Percentiles rank a stretch among this genome's conserved stretches.
phyloP scores from a whole-genome alignment of 495 filamentous ascomycete genomes.

The Neurospora discreta region DNA sequence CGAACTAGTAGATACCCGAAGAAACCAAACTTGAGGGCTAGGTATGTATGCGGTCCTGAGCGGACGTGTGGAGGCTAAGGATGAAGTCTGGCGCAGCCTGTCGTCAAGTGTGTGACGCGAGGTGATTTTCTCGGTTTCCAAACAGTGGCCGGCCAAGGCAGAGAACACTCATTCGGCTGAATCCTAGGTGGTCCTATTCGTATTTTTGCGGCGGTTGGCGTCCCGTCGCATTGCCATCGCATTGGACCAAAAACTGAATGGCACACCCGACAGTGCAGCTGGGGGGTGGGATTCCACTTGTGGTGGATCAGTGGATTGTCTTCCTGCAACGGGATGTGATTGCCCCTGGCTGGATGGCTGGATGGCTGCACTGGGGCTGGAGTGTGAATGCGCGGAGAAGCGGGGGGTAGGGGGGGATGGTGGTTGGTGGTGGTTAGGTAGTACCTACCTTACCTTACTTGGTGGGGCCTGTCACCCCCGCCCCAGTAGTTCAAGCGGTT shows the following conservation, averaged over 20 bases:
- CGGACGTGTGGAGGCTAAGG: neutral
- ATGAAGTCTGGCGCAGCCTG: neutral
- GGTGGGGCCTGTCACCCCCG: neutral
- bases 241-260: neutral
- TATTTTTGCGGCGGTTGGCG: neutral
- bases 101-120: neutral
- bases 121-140: neutral
- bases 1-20: neutral
- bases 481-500: neutral
- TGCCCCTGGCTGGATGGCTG: neutral
- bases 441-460: too few relatives aligned
- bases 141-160: neutral
- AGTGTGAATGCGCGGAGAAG: neutral
- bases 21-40: neutral
- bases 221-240: neutral
- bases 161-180: neutral
- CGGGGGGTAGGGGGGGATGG: too few relatives aligned
- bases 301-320: neutral
- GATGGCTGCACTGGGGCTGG: neutral
- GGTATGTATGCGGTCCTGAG: neutral
- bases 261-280: neutral
- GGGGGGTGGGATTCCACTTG: neutral
- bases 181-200: neutral
- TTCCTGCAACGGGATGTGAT: neutral
- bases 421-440: neutral